Percentiles rank a stretch among this genome's conserved stretches.
Conservation (phyloP, 2,329 filamentous ascomycete species). For the Cladosporium sp. region DNA sequence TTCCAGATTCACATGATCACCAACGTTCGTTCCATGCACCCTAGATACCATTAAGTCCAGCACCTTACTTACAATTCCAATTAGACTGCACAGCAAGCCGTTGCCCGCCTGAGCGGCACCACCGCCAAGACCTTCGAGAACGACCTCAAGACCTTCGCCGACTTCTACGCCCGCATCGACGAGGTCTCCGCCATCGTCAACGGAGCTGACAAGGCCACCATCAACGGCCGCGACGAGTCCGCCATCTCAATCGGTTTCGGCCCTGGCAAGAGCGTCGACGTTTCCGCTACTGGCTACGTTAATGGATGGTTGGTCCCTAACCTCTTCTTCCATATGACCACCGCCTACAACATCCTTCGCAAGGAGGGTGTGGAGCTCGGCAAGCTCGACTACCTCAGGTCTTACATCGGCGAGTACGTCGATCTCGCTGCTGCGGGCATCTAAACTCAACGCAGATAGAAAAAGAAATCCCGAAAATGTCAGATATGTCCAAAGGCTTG, state of each 20-base stretch:
- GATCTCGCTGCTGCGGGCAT: slow-evolving; percentile 11
- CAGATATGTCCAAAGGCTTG: neutral
- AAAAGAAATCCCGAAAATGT: neutral
- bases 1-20: slow-evolving; percentile 22
- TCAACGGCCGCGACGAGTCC: slow-evolving; percentile 47
- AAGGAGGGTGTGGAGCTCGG: slow-evolving; percentile 62
- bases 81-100: slow-evolving; percentile 15
- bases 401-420: slow-evolving; percentile 12
- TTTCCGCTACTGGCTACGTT: slow-evolving; percentile 52
- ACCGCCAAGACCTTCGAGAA: slow-evolving; percentile 35
- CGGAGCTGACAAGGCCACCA: slow-evolving; percentile 42
- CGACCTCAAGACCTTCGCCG: slow-evolving; percentile 52
- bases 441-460: neutral
- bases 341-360: slow-evolving; percentile 62
- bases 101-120: slow-evolving; percentile 15
- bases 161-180: slow-evolving; percentile 53
- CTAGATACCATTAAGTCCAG: neutral
- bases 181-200: slow-evolving; percentile 52
- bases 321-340: slow-evolving; percentile 65
- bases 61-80: neutral
- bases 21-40: neutral
- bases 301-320: slow-evolving; percentile 58
- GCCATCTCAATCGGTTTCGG: slow-evolving; percentile 13
- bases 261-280: slow-evolving; percentile 30
- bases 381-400: slow-evolving; percentile 58